phyloP scores from a whole-genome alignment of 768 basidiomycete species.

The Myochromella boudieri region DNA sequence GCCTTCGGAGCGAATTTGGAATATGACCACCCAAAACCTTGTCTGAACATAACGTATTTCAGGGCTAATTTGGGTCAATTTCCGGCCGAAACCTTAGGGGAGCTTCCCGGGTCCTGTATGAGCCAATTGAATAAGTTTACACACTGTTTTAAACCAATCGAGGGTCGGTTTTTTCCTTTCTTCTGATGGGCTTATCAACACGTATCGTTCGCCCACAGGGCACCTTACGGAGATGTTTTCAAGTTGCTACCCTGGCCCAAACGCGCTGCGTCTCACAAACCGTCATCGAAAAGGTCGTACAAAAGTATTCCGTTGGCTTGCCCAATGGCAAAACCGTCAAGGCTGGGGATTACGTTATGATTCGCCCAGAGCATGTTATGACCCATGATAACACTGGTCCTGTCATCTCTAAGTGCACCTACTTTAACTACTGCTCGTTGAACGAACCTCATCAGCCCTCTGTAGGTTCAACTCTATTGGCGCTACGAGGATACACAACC shows the following conservation, averaged over 20 bases:
- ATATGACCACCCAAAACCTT: too few species aligned
- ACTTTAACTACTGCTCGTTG: neutral
- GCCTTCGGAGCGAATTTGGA: too few species aligned
- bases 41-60: too few species aligned
- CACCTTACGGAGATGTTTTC: too few species aligned
- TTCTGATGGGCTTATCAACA: too few species aligned
- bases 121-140: too few species aligned
- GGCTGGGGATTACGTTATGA: constrained; percentile 99
- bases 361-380: constrained; percentile 97
- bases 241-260: constrained; percentile 26
- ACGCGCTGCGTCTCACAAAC: constrained; percentile 66
- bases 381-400: constrained; percentile 98
- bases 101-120: too few species aligned
- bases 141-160: too few species aligned
- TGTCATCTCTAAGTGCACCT: constrained; percentile 89
- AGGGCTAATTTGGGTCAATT: too few species aligned
- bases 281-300: constrained; percentile 95
- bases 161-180: too few species aligned
- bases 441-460: constrained; percentile 4
- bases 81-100: too few species aligned
- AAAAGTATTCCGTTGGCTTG: constrained; percentile 92
- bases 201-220: too few species aligned
- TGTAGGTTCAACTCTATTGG: constrained; percentile 92
- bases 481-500: constrained; percentile 78
- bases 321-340: constrained; percentile 77